A percentile compares a stretch with the other conserved stretches of the same genome.
These are phyloP conservation scores for Globisporangium spinosum DNA, from an alignment of 352 stramenopile genomes.

Conservation along the genomic window DNA sequence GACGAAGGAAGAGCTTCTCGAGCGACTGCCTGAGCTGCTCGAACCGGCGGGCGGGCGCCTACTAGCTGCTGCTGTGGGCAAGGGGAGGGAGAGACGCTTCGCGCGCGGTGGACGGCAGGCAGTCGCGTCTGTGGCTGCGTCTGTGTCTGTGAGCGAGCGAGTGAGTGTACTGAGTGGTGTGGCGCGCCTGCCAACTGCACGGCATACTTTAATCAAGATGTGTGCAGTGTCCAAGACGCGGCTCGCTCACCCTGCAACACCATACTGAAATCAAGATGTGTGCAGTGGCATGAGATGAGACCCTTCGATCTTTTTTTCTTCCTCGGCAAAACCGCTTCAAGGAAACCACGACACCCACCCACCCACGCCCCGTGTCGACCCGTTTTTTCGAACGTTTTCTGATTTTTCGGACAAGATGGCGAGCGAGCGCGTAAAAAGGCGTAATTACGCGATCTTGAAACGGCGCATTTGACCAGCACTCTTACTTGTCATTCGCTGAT, in stretches of 20 bases:
- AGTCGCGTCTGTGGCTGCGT: background rate
- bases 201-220: background rate
- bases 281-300: background rate
- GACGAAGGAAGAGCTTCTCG: background rate
- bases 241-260: background rate
- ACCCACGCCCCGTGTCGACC: no score
- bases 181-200: background rate
- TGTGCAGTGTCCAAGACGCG: no score
- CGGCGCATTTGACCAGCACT: no score
- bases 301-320: constrained; percentile 15
- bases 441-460: no score
- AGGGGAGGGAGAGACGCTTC: constrained; percentile 7
- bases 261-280: background rate
- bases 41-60: background rate
- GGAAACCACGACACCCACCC: background rate
- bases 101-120: background rate
- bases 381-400: no score
- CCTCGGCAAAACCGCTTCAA: background rate
- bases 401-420: no score
- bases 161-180: background rate
- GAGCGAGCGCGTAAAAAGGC: no score
- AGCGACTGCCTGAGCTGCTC: background rate
- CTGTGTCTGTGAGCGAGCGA: no score
- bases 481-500: no score
- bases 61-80: background rate